Evolutionary conservation across 768 basidiomycete species (phyloP).

Genomic region (Cyathus striatus): DNA sequence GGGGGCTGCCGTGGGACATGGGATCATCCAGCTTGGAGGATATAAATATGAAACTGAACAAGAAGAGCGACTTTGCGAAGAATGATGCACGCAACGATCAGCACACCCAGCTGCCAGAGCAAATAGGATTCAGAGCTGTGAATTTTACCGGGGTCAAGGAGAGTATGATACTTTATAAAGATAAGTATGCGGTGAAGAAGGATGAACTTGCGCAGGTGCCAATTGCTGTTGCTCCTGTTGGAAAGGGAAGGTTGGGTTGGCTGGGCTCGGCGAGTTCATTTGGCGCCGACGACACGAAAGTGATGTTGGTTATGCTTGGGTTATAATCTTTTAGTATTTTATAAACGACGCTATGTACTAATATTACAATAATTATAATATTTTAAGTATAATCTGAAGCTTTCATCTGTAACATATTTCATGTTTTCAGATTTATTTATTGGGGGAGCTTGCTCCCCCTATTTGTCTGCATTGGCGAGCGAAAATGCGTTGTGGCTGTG

Average conservation of each 20-base stretch:
- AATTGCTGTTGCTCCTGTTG: constrained; percentile 21
- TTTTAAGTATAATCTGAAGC: too few species aligned
- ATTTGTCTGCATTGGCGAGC: too few species aligned
- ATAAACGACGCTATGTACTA: too few species aligned
- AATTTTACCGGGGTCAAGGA: constrained; percentile 16
- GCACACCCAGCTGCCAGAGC: constrained; percentile 11
- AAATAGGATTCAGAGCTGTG: constrained; percentile 18
- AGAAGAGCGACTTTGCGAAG: constrained; percentile 9
- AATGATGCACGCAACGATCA: constrained; percentile 8
- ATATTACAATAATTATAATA: too few species aligned
- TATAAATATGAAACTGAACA: constrained; percentile 10
- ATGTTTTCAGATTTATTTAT: too few species aligned
- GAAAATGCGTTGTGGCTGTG: too few species aligned
- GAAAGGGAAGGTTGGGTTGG: constrained; percentile 32
- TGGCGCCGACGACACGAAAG: too few species aligned
- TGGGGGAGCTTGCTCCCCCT: too few species aligned
- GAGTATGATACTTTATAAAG: constrained; percentile 11
- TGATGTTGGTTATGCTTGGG: too few species aligned
- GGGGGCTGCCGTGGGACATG: constrained; percentile 17
- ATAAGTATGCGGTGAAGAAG: constrained; percentile 9
- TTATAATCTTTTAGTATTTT: too few species aligned
- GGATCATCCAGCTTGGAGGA: constrained; percentile 12
- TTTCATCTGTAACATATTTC: too few species aligned
- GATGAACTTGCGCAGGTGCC: constrained; percentile 8
- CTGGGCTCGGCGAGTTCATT: too few species aligned